These are phyloP conservation scores for Dioscorea alata DNA, from an alignment of 106 monocot species.

Conservation along the genomic window DNA sequence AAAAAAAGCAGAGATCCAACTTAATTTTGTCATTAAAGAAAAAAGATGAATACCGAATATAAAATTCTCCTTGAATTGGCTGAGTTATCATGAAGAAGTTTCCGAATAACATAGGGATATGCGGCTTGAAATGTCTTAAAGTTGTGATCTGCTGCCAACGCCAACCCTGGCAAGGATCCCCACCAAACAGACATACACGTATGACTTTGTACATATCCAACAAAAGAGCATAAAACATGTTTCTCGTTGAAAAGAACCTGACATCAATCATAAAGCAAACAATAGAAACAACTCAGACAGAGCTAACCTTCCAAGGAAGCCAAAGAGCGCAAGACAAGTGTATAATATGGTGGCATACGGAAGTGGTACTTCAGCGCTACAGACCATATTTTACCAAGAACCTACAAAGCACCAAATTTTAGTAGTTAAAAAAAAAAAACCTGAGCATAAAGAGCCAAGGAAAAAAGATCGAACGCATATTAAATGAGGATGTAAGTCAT, in stretches of 20 bases:
- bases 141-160: conserved; percentile 70
- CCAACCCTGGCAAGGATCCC: conserved; percentile 53
- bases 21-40: not conserved
- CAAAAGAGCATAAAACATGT: not conserved
- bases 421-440: too few species aligned
- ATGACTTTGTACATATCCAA: not conserved
- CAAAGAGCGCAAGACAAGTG: conserved; percentile 73
- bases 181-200: not conserved
- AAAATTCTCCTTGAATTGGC: conserved; percentile 54
- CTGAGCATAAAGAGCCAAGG: too few species aligned
- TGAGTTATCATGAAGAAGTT: conserved; percentile 85
- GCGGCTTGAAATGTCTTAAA: conserved; percentile 95
- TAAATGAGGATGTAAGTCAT: too few species aligned
- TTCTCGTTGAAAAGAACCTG: not conserved
- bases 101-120: conserved; percentile 83
- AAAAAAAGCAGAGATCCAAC: not conserved
- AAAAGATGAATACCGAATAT: conserved; percentile 49
- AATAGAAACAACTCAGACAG: not conserved
- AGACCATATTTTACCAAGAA: conserved; percentile 88
- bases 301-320: conserved; percentile 85
- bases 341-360: conserved; percentile 88
- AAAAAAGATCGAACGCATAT: too few species aligned
- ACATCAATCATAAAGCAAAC: not conserved
- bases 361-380: conserved; percentile 75
- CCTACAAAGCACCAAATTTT: conserved; percentile 29